Evolutionary conservation across 257 asterid species (phyloP), one percentile per base, ranked within the genome.

Genomic region (Fraxinus quadrangulata): DNA sequence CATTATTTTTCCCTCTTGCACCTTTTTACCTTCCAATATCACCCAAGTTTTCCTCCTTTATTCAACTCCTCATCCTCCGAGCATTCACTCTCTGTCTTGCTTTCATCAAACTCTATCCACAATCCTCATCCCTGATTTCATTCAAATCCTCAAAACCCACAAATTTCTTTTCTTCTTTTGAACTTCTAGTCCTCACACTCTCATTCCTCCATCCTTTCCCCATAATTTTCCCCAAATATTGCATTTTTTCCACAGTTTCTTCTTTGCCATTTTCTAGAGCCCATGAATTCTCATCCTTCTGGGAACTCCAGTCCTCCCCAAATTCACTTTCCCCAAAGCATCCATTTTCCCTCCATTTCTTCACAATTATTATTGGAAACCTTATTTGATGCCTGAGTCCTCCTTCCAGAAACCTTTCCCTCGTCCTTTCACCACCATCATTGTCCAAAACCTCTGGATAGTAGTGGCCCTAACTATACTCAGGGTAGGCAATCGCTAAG

Each of bases 1-100:
- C 28, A 23, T 79, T 83, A 42, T 74, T 78, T 75, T 81, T 82
- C 71, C 85, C 88, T 78, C 83, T 78, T 10, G 67, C 67, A 45
- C 88, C 92, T 75, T 77, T 80, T 23, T 83, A 84, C 4, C 78
- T 24, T 73, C 4, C 70, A 51, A 11, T 37, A 37, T 37, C 42
- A 37, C 0, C 42, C 0, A 37, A 37, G 42, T 37, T 37, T 7
- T 37, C 42, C 6, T 37, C 42, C 42, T 37, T 37, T 37, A 10
- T 37, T 0, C 11, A 6, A 6, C 11, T 37, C 11, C 28, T 26
- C 28, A 1, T 26, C 28, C 28, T 26, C 28, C 28, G 0, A 1
- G 1, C 28, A 26, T 1, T 26, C 28, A 1, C 28, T 26, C 28
- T 26, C 28, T 26, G 28, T 0, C 28, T 1, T 26, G 28, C 28